These are phyloP conservation scores for Colletotrichum echinochloae DNA, from an alignment of 2,329 filamentous ascomycete species.

Conservation along the genomic window DNA sequence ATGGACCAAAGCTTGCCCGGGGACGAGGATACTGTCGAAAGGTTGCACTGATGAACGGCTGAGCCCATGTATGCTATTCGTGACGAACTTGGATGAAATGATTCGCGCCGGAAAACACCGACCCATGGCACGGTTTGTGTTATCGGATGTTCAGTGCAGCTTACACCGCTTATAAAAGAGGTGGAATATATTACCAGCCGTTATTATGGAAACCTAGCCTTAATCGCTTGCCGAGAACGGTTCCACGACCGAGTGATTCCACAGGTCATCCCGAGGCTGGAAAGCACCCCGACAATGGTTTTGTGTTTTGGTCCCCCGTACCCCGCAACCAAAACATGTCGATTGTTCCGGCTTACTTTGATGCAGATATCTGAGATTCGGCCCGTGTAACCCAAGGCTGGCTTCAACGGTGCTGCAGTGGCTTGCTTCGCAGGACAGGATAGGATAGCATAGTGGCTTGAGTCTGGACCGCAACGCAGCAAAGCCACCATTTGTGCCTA, in stretches of 20 bases:
- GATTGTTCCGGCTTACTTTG: background rate
- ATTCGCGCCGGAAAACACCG: too few species aligned
- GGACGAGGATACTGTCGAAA: background rate
- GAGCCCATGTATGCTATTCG: background rate
- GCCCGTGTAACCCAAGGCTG: background rate
- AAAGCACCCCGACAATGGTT: background rate
- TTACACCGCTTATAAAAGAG: background rate
- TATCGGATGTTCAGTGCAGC: background rate
- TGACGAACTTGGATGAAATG: background rate
- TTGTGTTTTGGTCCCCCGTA: background rate
- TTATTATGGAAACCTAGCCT: background rate
- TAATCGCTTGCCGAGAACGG: too few species aligned
- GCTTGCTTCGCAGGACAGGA: background rate
- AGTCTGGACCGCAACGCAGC: background rate
- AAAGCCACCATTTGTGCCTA: background rate
- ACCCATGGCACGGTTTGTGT: background rate
- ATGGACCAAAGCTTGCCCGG: background rate
- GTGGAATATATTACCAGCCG: too few species aligned
- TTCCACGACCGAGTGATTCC: background rate
- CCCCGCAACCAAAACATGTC: background rate
- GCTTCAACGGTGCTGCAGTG: slow-evolving; percentile 1
- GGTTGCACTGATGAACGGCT: background rate
- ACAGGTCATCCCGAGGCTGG: background rate
- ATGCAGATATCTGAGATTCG: background rate
- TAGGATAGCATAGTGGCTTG: background rate